These are phyloP conservation scores for Hymenochaete sp. DNA, from an alignment of 1,284 basidiomycete genomes.

Conservation along the genomic window DNA sequence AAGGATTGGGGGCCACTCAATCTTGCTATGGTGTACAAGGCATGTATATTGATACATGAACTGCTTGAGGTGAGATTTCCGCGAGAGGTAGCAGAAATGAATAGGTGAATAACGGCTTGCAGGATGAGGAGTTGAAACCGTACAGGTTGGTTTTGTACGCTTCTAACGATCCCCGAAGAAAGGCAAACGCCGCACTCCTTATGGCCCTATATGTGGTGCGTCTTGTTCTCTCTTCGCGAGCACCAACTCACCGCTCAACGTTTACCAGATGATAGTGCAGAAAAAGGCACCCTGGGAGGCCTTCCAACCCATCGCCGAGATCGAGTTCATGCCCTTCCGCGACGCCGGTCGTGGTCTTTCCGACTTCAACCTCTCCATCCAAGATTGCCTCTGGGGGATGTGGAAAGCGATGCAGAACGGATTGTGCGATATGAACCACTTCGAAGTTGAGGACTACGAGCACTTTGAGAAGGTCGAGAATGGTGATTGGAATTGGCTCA, in stretches of 20 bases:
- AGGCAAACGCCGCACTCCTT: constrained; percentile 90
- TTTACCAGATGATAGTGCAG: constrained; percentile 81
- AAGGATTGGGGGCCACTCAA: constrained; percentile 94
- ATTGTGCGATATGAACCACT: constrained; percentile 87
- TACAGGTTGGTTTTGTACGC: constrained; percentile 86
- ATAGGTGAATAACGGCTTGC: constrained; percentile 13
- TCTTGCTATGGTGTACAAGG: constrained; percentile 86
- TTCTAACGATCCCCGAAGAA: constrained; percentile 73
- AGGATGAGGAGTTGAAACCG: constrained; percentile 62
- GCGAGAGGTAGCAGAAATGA: not conserved
- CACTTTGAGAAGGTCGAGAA: constrained; percentile 93
- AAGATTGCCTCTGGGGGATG: constrained; percentile 92
- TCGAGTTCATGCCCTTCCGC: constrained; percentile 92
- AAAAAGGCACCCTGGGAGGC: constrained; percentile 91
- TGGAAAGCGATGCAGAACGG: constrained; percentile 90
- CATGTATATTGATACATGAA: constrained; percentile 88
- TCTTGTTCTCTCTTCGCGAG: constrained; percentile 19
- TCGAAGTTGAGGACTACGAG: constrained; percentile 85
- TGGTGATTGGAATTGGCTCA: constrained; percentile 98
- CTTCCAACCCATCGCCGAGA: constrained; percentile 82
- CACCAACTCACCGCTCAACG: constrained; percentile 17
- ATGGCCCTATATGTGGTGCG: constrained; percentile 86
- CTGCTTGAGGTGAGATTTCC: constrained; percentile 63
- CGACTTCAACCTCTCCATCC: constrained; percentile 88
- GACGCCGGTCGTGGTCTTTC: constrained; percentile 92